Evolutionary conservation across 495 filamentous ascomycete genomes (phyloP), one percentile per base, ranked within the genome.

Genomic region (Parmelia sp.): DNA sequence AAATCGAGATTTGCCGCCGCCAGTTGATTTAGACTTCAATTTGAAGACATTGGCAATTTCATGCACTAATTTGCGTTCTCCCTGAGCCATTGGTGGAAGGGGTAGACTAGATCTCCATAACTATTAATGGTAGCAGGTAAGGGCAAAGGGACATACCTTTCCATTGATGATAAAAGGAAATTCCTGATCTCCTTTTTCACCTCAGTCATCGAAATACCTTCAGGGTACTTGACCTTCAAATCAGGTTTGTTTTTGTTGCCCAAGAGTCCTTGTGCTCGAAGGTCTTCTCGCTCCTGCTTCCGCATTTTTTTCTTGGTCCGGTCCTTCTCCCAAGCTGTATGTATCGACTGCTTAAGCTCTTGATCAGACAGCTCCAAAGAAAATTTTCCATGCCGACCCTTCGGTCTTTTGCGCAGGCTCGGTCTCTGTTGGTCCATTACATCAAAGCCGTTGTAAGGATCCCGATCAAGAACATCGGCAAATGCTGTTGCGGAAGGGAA

Each of bases 51-150:
- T 80, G 7, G 90, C 90, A 39, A 96, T 68, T 39, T 88, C 79
- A 71, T 98, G 94, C 17, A 96, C 80, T 15, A 82, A 72, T 70
- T 88, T 91, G 61, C 94, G 89, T 39, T 84, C 81, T 4, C 81
- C 73, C 66, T 89, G 91, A 35, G 87, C 84, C 84, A 98, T 93
- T 4, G 93, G 90, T 8, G 94, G 92, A 15, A 98, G 77, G 25
- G 87, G 74, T 17, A 92, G 79, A 58, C 91, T 96, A 67, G 23
- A 51, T 58, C 39, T 68, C n/a, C 63, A 60, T 62, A 51, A 47
- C 17, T 49, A 25, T 29, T 44, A 40, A 23, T n/a, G 36, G 45
- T 57, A 45, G 42, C 23, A 31, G 27, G 59, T 47, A 55, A n/a
- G 60, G 25, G 27, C 5, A 44, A 55, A 21, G 45, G 9, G 39